Conservation (phyloP, 2,329 filamentous ascomycete genomes). For the Incumbomyces delicatus region DNA sequence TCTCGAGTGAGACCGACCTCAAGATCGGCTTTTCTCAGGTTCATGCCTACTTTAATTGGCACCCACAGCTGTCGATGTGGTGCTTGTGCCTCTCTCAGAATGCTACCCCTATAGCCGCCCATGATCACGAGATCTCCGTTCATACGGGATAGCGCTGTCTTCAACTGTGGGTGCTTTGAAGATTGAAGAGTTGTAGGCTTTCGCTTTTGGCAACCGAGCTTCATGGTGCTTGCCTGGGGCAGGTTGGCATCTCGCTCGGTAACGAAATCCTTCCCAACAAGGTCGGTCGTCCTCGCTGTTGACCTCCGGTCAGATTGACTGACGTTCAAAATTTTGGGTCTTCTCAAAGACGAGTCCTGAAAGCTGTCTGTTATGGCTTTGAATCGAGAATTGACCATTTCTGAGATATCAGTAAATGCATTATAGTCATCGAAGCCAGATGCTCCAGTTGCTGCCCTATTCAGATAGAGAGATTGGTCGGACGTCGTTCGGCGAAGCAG, state of each 20-base stretch:
- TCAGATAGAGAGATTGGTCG: constrained; percentile 65
- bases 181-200: background rate
- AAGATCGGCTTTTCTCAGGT: constrained; percentile 81
- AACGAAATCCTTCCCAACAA: background rate
- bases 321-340: constrained; percentile 39
- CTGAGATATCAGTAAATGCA: constrained; percentile 67
- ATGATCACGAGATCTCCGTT: constrained; percentile 80
- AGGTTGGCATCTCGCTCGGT: background rate
- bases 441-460: constrained; percentile 63
- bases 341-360: constrained; percentile 70
- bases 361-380: constrained; percentile 86
- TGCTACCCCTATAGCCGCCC: constrained; percentile 81
- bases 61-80: constrained; percentile 88
- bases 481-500: constrained; percentile 52
- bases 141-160: constrained; percentile 54
- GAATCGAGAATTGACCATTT: constrained; percentile 77
- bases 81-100: constrained; percentile 73
- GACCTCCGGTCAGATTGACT: constrained; percentile 21
- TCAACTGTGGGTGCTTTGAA: constrained; percentile 39
- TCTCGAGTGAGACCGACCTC: constrained; percentile 73
- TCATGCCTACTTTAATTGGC: constrained; percentile 83
- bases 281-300: background rate
- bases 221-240: no score
- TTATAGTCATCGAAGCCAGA: constrained; percentile 79
- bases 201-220: background rate